Evolutionary conservation across 106 monocot genomes (phyloP).

Genomic region (Apostasia shenzhenica): DNA sequence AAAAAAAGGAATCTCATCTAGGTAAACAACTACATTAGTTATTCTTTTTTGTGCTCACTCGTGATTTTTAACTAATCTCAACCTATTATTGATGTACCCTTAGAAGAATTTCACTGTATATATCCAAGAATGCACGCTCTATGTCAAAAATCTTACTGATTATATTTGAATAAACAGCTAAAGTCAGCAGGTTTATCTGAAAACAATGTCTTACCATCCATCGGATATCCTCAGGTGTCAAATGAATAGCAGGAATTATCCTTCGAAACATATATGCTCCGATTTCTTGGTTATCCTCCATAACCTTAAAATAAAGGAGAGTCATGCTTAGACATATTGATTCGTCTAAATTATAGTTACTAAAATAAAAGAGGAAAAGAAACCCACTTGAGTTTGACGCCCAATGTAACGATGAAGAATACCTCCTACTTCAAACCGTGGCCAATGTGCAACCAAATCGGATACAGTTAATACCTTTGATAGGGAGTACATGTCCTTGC

Average conservation of each 20-base stretch:
- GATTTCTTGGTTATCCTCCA: conserved; percentile 99
- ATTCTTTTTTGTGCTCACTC: no score
- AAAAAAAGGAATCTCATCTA: no score
- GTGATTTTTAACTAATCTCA: no score
- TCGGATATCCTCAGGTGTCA: conserved; percentile 85
- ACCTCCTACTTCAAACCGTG: conserved; percentile 79
- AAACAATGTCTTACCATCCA: conserved; percentile 67
- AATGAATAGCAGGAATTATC: conserved; percentile 80
- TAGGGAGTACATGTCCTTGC: conserved; percentile 41
- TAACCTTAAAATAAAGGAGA: conserved; percentile 41
- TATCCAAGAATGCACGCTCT: no score
- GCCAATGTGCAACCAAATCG: conserved; percentile 75
- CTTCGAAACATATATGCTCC: conserved; percentile 98
- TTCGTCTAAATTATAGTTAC: no score
- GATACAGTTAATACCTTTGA: conserved; percentile 50
- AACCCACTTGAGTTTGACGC: conserved; percentile 83
- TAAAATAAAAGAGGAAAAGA: neutral
- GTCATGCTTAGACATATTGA: neutral
- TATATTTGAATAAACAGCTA: no score
- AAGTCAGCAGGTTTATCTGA: no score
- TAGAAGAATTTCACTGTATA: no score
- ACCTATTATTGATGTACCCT: no score
- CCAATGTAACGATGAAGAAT: conserved; percentile 94
- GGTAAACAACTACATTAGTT: no score
- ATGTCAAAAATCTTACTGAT: no score